These are phyloP conservation scores for Thielaviopsis euricoi DNA, from an alignment of 2,329 filamentous ascomycete genomes.

Conservation along the genomic window DNA sequence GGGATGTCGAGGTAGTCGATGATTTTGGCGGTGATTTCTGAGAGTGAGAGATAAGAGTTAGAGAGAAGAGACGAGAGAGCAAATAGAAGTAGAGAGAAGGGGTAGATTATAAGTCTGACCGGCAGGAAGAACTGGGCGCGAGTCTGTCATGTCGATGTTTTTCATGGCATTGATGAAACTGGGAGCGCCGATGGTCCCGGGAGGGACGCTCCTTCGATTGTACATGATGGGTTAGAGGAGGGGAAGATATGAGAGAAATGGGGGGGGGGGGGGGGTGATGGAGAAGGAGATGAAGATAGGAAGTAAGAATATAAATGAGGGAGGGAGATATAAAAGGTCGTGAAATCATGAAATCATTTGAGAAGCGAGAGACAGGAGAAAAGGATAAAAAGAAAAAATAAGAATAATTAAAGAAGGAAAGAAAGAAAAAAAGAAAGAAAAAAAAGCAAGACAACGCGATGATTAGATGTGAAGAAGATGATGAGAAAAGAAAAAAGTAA, in stretches of 20 bases:
- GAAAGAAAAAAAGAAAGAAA: too few species aligned
- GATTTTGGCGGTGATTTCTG: constrained; percentile 76
- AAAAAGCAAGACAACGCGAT: too few species aligned
- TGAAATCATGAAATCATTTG: too few species aligned
- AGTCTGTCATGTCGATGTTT: constrained; percentile 63
- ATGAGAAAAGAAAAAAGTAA: too few species aligned
- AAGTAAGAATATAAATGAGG: too few species aligned
- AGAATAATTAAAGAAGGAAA: too few species aligned
- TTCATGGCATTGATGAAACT: constrained; percentile 62
- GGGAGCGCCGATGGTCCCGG: constrained; percentile 17
- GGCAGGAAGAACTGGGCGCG: constrained; percentile 65
- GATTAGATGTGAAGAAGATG: too few species aligned
- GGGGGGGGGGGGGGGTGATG: neutral
- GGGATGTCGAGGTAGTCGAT: constrained; percentile 76
- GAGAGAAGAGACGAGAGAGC: neutral
- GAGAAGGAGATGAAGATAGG: neutral
- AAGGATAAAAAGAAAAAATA: too few species aligned
- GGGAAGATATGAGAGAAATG: neutral
- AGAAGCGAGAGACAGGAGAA: too few species aligned
- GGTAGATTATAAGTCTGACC: neutral
- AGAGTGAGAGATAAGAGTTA: neutral
- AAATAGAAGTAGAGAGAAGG: neutral
- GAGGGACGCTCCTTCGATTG: constrained; percentile 25
- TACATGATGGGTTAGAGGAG: constrained; percentile 22
- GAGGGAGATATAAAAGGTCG: too few species aligned